Evolutionary conservation across 352 stramenopile species (phyloP).

Genomic region (Phytophthora brassicae): DNA sequence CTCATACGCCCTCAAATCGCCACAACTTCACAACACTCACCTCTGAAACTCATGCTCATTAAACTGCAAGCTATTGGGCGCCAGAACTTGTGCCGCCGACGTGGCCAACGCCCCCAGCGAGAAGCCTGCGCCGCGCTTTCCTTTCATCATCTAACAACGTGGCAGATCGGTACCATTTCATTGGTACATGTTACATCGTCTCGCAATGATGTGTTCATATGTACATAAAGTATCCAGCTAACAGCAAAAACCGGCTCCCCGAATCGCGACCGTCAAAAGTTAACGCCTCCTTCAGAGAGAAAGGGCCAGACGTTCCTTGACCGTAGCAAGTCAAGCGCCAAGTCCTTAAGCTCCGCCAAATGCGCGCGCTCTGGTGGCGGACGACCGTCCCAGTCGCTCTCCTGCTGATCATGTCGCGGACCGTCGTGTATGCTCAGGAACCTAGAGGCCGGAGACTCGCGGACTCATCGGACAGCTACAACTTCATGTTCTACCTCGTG

Average conservation of each 20-base stretch:
- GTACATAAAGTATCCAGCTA: background rate
- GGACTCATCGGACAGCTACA: constrained; percentile 69
- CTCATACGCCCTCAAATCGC: background rate
- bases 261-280: background rate
- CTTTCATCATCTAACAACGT: background rate
- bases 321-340: background rate
- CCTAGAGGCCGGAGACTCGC: constrained; percentile 23
- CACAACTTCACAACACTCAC: constrained; percentile 22
- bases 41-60: constrained; percentile 76
- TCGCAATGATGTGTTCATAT: background rate
- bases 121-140: constrained; percentile 10
- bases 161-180: constrained; percentile 1
- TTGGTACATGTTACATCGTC: constrained; percentile 1
- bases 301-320: constrained; percentile 1
- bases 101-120: constrained; percentile 41
- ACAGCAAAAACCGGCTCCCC: constrained; percentile 40
- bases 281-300: constrained; percentile 3
- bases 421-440: background rate
- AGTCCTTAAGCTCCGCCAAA: background rate
- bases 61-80: constrained; percentile 75
- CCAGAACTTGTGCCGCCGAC: constrained; percentile 51
- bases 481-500: constrained; percentile 90
- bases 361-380: constrained; percentile 28
- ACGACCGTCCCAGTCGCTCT: background rate
- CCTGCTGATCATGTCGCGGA: constrained; percentile 1